Conservation (phyloP, 2,329 filamentous ascomycete species). For the Coniella lustricola region DNA sequence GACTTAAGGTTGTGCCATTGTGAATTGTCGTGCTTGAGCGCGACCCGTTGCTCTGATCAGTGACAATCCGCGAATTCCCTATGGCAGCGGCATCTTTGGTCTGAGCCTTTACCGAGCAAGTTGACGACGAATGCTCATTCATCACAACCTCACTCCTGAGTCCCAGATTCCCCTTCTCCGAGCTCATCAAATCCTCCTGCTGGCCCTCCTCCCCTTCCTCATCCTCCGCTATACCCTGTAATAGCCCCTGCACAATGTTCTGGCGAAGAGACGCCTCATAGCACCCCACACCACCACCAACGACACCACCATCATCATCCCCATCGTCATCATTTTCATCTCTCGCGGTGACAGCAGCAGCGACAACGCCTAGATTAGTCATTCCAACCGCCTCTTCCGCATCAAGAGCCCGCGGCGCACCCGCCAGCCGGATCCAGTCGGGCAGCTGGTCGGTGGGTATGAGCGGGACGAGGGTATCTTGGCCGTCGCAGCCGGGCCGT, state of each 20-base stretch:
- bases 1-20: background rate
- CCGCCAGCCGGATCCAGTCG: conserved; percentile 34
- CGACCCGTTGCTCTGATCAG: no score
- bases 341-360: no score
- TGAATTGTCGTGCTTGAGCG: no score
- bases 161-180: background rate
- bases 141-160: no score
- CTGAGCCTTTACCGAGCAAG: no score
- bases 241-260: conserved; percentile 3
- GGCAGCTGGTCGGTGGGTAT: conserved; percentile 48
- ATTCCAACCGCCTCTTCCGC: conserved; percentile 32
- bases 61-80: no score
- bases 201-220: background rate
- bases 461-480: conserved; percentile 40
- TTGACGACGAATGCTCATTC: no score
- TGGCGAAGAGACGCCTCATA: conserved; percentile 23
- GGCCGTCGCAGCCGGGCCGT: conserved; percentile 26
- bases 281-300: no score
- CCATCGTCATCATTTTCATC: no score
- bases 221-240: conserved; percentile 1
- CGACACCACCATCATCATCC: no score
- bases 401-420: conserved; percentile 35
- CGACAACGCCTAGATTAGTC: conserved; percentile 31
- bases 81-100: no score
- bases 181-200: background rate